Evolutionary conservation across 164 flowering plant genomes (phyloP).

Genomic region (Euptelea pleiosperma): DNA sequence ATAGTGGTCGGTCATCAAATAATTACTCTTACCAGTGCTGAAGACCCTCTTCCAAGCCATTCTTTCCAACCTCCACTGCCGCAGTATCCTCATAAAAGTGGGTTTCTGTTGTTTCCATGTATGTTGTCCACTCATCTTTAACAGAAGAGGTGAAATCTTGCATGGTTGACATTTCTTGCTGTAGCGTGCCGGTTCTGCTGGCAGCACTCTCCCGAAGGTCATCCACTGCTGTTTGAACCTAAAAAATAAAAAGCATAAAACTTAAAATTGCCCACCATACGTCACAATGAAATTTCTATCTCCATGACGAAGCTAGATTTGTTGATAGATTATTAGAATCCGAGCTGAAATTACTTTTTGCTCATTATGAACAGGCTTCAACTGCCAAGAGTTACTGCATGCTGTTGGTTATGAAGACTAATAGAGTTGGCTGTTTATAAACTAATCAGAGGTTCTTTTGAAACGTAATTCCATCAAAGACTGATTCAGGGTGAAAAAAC

Average conservation of each 20-base stretch:
- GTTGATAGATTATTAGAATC: too few species aligned
- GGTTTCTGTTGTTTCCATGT: constrained; percentile 72
- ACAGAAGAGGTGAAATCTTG: constrained; percentile 62
- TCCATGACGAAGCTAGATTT: too few species aligned
- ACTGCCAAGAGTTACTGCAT: too few species aligned
- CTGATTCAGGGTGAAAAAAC: too few species aligned
- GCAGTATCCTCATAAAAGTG: constrained; percentile 67
- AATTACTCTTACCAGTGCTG: constrained; percentile 56
- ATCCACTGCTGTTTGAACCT: constrained; percentile 83
- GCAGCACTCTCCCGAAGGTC: constrained; percentile 78
- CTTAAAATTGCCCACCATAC: background rate
- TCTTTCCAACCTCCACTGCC: constrained; percentile 75
- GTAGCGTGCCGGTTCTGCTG: constrained; percentile 58
- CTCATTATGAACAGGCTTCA: too few species aligned
- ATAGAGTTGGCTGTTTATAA: too few species aligned
- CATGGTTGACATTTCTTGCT: constrained; percentile 80
- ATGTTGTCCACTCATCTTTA: constrained; percentile 71
- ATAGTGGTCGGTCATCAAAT: background rate
- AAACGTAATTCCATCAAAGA: too few species aligned
- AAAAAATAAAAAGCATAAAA: constrained; percentile 1
- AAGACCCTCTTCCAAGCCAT: constrained; percentile 61
- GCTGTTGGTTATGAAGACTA: too few species aligned
- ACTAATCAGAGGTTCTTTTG: too few species aligned
- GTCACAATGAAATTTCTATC: background rate
- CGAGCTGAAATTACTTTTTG: too few species aligned